A percentile compares a stretch with the other conserved stretches of the same genome.
phyloP scores from a whole-genome alignment of 495 filamentous ascomycete species.

The Annulohypoxylon maeteangense region DNA sequence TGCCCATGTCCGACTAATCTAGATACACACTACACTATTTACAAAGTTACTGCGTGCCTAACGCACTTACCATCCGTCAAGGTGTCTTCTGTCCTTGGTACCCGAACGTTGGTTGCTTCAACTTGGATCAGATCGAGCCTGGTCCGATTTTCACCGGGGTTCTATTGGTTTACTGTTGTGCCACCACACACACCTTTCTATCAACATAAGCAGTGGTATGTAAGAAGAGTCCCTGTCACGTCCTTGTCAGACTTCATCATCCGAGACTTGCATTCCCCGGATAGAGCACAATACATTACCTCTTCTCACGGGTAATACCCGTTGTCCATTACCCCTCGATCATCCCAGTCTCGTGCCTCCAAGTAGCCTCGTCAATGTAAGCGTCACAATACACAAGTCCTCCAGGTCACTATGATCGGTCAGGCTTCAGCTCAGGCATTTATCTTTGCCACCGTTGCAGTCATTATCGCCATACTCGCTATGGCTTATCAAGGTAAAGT shows the following conservation, averaged over 20 bases:
- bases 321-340: constrained; percentile 3
- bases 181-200: constrained; percentile 23
- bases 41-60: constrained; percentile 29
- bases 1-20: constrained; percentile 16
- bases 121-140: constrained; percentile 34
- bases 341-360: constrained; percentile 25
- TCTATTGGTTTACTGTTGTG: constrained; percentile 38
- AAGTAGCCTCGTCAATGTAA: constrained; percentile 8
- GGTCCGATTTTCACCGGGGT: constrained; percentile 39
- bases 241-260: constrained; percentile 18
- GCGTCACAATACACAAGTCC: neutral
- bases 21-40: neutral
- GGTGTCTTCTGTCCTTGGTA: constrained; percentile 26
- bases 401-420: constrained; percentile 20
- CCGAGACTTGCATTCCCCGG: constrained; percentile 41
- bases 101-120: constrained; percentile 27
- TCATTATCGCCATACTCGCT: constrained; percentile 9
- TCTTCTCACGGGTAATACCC: constrained; percentile 23
- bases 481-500: constrained; percentile 9
- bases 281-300: constrained; percentile 32
- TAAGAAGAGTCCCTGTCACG: constrained; percentile 28
- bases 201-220: constrained; percentile 43
- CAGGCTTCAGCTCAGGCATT: constrained; percentile 28
- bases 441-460: constrained; percentile 16
- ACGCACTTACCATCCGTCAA: constrained; percentile 31